A percentile compares a stretch with the other conserved stretches of the same genome.
Conservation (phyloP, 2,329 filamentous ascomycete genomes). For the Scleromitrula shiraiana region DNA sequence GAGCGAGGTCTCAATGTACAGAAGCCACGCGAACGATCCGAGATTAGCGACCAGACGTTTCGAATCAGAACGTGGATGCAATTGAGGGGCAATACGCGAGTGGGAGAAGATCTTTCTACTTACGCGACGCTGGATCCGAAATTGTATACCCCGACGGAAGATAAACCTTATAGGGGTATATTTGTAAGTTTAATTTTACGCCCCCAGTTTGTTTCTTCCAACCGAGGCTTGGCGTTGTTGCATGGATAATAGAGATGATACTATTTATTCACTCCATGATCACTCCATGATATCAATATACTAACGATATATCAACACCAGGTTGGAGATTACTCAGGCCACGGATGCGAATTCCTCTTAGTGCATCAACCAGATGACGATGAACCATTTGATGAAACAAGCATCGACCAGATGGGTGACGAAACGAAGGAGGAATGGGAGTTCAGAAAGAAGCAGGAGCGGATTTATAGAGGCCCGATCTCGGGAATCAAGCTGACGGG, state of each 20-base stretch:
- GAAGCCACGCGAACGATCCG: constrained; percentile 42
- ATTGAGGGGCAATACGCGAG: constrained; percentile 43
- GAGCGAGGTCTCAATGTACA: neutral
- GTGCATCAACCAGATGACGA: constrained; percentile 64
- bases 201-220: neutral
- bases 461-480: constrained; percentile 57
- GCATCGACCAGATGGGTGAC: constrained; percentile 31
- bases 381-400: constrained; percentile 31
- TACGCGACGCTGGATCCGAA: constrained; percentile 63
- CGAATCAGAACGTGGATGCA: constrained; percentile 71
- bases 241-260: no score
- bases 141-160: constrained; percentile 70
- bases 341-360: constrained; percentile 83
- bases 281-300: no score
- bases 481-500: constrained; percentile 88
- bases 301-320: neutral
- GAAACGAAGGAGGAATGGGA: constrained; percentile 42
- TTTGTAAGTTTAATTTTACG: constrained; percentile 49
- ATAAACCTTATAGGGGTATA: constrained; percentile 81
- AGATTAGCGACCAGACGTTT: constrained; percentile 65
- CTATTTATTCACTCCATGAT: neutral
- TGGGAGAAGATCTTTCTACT: constrained; percentile 51
- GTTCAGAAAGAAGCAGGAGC: constrained; percentile 37
- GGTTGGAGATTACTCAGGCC: constrained; percentile 71
- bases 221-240: neutral